Evolutionary conservation across 495 filamentous ascomycete species (phyloP), one percentile per base, ranked within the genome.

Genomic region (Aspergillus diversus): DNA sequence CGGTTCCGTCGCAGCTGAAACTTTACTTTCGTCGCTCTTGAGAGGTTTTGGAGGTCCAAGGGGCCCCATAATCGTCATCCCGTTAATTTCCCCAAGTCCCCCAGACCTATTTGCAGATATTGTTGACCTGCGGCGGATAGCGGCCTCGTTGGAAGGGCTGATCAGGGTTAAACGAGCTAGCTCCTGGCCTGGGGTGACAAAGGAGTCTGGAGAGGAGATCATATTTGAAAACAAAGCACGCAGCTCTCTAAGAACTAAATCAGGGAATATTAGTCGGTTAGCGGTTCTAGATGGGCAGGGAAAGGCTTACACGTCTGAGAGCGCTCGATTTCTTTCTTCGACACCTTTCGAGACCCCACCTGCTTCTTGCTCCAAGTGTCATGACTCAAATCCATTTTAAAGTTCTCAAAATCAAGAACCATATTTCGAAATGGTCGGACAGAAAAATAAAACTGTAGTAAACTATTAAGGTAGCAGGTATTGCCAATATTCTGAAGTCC

Each of bases 391-490:
- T 87, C 85, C 73, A 91, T 86, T 61, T 86, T 84, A 58, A 86
- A 83, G 35, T 84, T 74, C 37, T 96, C 86, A 61, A 89, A 88
- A 37, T 90, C 77, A 53, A 96, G 75, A 5, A 96, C 87, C 70
- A 98, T 84, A 15, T 96, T 83, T 33, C 94, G 86, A 42, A 96
- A 83, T 7, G 92, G 88, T 56, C 86, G 89, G 46, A 99, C 84
- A 1, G 93, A 92, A 71, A 95, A 97, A 71, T 96, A 93, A 68
- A 96, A 98, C 68, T 99, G 95, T 12, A 99, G 77, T 34, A 99
- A 83, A 72, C 95, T 98, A 77, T 98, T 98, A 43, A 99, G 84
- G 67, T 99, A 99, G 74, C 95, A 99, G 1, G 95, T 99, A 66
- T 97, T 97, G 47, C 94, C 92, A 63, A 97, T 94, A 65, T 98